Conservation (phyloP, 2,329 filamentous ascomycete species). For the Gliomastix tumulicola region DNA sequence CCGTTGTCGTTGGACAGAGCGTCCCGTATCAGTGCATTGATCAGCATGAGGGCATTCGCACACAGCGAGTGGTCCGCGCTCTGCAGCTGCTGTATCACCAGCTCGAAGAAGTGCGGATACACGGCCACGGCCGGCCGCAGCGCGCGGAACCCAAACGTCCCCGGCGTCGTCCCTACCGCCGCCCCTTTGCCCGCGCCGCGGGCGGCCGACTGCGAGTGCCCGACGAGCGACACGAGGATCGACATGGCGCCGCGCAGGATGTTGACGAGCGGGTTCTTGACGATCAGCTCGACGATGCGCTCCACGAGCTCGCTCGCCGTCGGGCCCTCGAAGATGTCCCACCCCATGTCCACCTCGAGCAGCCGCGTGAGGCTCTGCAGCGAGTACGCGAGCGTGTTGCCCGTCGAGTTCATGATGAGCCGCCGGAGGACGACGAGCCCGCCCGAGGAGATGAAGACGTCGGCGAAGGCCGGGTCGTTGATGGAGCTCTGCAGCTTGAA, state of each 20-base stretch:
- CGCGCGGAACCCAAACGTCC: conserved; percentile 79
- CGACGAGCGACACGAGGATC: conserved; percentile 87
- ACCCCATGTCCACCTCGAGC: conserved; percentile 95
- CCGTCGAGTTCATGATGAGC: conserved; percentile 75
- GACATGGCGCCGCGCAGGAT: conserved; percentile 96
- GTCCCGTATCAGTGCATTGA: conserved; percentile 92
- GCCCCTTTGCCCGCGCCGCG: conserved; percentile 15
- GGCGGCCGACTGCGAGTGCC: conserved; percentile 61
- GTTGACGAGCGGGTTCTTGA: conserved; percentile 93
- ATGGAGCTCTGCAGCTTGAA: conserved; percentile 97
- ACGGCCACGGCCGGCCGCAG: conserved; percentile 86
- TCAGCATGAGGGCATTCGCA: conserved; percentile 88
- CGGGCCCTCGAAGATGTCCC: conserved; percentile 72
- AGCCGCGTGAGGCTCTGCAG: conserved; percentile 82
- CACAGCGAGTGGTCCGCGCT: conserved; percentile 94
- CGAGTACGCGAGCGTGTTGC: conserved; percentile 94
- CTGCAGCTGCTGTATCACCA: conserved; percentile 84
- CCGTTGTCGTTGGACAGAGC: conserved; percentile 71
- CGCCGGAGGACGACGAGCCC: conserved; percentile 76
- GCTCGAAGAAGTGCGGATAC: conserved; percentile 90
- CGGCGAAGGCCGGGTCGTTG: conserved; percentile 92
- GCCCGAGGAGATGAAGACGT: conserved; percentile 88
- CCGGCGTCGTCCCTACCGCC: conserved; percentile 33
- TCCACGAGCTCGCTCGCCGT: conserved; percentile 61
- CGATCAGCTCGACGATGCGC: conserved; percentile 83